A percentile compares a stretch with the other conserved stretches of the same genome.
Evolutionary conservation across 176 grass and related monocot genomes (phyloP).

Genomic region (Carex parvula): DNA sequence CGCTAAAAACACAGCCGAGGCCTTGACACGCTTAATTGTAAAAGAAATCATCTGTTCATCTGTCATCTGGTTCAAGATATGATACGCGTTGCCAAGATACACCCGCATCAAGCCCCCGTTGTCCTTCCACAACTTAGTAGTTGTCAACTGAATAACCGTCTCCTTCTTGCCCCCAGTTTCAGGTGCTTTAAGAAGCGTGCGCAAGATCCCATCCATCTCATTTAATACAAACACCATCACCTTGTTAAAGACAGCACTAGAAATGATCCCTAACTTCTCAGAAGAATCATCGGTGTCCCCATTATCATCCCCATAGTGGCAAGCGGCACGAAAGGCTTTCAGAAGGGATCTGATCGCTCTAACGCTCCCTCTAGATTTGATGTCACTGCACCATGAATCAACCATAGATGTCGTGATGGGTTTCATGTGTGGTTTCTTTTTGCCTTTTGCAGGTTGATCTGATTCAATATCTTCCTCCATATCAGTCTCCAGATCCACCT

Average conservation of each 20-base stretch:
- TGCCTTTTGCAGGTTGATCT: constrained; percentile 22
- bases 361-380: constrained; percentile 47
- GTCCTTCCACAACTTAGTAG: constrained; percentile 58
- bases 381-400: constrained; percentile 62
- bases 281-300: constrained; percentile 40
- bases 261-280: constrained; percentile 75
- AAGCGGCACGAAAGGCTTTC: constrained; percentile 67
- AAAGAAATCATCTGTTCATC: constrained; percentile 95
- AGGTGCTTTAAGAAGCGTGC: constrained; percentile 63
- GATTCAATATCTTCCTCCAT: constrained; percentile 38
- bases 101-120: constrained; percentile 76
- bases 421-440: constrained; percentile 45
- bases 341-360: constrained; percentile 62
- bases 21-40: constrained; percentile 78
- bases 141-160: constrained; percentile 54
- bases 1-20: constrained; percentile 75
- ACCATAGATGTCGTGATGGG: constrained; percentile 89
- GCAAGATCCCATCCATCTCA: constrained; percentile 81
- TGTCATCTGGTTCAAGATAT: constrained; percentile 96
- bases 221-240: constrained; percentile 90
- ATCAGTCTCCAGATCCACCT: constrained; percentile 47
- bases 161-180: constrained; percentile 74
- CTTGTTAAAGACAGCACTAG: constrained; percentile 79
- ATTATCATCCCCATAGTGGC: constrained; percentile 81
- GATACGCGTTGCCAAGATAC: constrained; percentile 82